phyloP scores from a whole-genome alignment of 2,329 filamentous ascomycete species.

The Alternaria incomplexa region DNA sequence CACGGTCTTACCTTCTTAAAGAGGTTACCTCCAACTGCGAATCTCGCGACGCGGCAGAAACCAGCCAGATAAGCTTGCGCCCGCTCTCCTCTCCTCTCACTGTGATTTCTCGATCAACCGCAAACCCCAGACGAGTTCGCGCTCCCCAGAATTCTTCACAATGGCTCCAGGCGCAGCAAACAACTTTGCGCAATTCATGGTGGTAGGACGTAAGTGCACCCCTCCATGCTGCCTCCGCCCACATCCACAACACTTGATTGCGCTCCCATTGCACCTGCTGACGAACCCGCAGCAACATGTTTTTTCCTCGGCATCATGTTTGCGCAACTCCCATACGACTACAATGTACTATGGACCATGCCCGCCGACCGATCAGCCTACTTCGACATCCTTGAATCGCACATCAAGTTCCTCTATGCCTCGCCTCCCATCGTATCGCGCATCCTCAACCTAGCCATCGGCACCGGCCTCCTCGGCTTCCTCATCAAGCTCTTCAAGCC shows the following conservation, averaged over 20 bases:
- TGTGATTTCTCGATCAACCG: slow-evolving; percentile 6
- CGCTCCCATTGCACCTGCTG: slow-evolving; percentile 11
- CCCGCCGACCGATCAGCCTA: slow-evolving; percentile 69
- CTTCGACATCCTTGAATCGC: slow-evolving; percentile 84
- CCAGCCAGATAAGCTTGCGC: slow-evolving; percentile 33
- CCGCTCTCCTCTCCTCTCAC: slow-evolving; percentile 19
- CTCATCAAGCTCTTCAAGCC: slow-evolving; percentile 94
- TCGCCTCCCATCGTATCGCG: slow-evolving; percentile 90
- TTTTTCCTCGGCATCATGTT: slow-evolving; percentile 99
- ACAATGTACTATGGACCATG: slow-evolving; percentile 81
- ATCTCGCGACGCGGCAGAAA: slow-evolving; percentile 19
- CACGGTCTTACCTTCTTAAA: slow-evolving; percentile 36
- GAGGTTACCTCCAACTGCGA: slow-evolving; percentile 29
- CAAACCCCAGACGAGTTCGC: slow-evolving; percentile 11
- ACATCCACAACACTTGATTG: slow-evolving; percentile 1
- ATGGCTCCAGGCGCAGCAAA: slow-evolving; percentile 37
- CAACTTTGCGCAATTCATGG: slow-evolving; percentile 95
- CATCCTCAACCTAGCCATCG: slow-evolving; percentile 92
- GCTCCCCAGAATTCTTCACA: slow-evolving; percentile 2
- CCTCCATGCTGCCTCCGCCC: slow-evolving; percentile 10
- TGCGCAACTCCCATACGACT: slow-evolving; percentile 95
- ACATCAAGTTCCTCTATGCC: slow-evolving; percentile 89
- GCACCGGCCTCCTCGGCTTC: slow-evolving; percentile 85
- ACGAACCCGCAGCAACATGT: slow-evolving; percentile 64
- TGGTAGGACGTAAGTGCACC: slow-evolving; percentile 81